phyloP scores from a whole-genome alignment of 805 yeast species.

The Sugiyamaella mastotermitis region DNA sequence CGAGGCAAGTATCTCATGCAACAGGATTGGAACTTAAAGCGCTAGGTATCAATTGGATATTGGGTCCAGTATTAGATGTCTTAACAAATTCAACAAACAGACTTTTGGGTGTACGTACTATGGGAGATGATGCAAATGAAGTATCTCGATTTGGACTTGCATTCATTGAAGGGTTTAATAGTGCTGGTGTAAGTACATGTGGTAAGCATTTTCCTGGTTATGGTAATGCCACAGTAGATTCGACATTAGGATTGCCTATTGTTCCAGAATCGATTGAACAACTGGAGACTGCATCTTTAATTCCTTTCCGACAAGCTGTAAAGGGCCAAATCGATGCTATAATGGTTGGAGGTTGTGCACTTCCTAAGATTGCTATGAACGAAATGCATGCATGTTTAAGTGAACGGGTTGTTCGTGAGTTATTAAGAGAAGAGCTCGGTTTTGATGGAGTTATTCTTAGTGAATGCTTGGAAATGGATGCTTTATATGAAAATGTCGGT shows the following conservation, averaged over 20 bases:
- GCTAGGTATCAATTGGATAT: conserved; percentile 49
- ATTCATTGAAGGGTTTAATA: conserved; percentile 46
- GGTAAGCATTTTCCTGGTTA: conserved; percentile 67
- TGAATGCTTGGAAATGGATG: conserved; percentile 60
- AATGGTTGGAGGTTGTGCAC: conserved; percentile 59
- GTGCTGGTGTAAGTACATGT: conserved; percentile 48
- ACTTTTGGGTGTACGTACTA: conserved; percentile 53
- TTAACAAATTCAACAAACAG: conserved; percentile 51
- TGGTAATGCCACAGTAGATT: conserved; percentile 55
- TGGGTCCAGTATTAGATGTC: conserved; percentile 61
- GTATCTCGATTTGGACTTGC: conserved; percentile 50
- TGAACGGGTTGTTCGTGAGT: conserved; percentile 44
- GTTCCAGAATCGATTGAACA: conserved; percentile 51
- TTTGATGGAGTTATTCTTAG: conserved; percentile 53
- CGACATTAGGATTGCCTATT: conserved; percentile 52
- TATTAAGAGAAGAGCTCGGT: conserved; percentile 44
- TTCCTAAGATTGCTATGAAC: conserved; percentile 53
- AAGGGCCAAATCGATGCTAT: conserved; percentile 47
- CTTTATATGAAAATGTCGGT: conserved; percentile 56
- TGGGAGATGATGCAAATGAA: conserved; percentile 55
- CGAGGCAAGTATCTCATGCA: conserved; percentile 48
- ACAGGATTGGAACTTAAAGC: conserved; percentile 46
- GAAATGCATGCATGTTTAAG: conserved; percentile 60
- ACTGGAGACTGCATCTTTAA: conserved; percentile 41
- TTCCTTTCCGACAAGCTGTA: conserved; percentile 47